Evolutionary conservation across 2,329 filamentous ascomycete species (phyloP).

Genomic region (Hypoxylon sp.): DNA sequence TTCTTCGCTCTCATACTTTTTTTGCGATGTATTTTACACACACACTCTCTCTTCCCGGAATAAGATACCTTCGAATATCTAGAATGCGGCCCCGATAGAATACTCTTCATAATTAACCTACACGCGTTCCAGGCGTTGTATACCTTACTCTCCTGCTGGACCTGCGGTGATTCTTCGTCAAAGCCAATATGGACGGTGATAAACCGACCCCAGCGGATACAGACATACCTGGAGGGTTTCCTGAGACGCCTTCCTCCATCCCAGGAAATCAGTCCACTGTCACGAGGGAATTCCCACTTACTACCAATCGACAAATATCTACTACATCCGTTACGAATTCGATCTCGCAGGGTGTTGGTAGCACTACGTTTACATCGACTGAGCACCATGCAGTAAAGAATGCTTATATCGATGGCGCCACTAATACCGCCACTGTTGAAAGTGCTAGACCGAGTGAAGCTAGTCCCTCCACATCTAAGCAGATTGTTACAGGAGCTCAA

Average conservation of each 20-base stretch:
- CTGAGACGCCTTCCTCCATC: conserved; percentile 50
- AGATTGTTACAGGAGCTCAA: conserved; percentile 10
- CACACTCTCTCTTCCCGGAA: conserved; percentile 8
- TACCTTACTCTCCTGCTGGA: conserved; percentile 3
- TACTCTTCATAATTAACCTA: conserved; percentile 7
- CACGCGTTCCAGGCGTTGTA: conserved; percentile 10
- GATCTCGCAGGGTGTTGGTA: conserved; percentile 1
- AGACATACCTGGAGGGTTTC: conserved; percentile 55
- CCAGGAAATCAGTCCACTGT: conserved; percentile 30
- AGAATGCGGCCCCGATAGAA: conserved; percentile 24
- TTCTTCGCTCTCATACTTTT: neutral
- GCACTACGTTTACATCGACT: conserved; percentile 16
- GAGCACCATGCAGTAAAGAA: conserved; percentile 15
- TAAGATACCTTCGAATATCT: neutral
- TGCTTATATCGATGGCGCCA: conserved; percentile 17
- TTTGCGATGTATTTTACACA: conserved; percentile 22
- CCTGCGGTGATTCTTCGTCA: neutral
- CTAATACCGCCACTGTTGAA: neutral
- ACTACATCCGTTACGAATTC: conserved; percentile 16
- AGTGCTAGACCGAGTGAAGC: conserved; percentile 18
- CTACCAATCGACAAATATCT: conserved; percentile 17
- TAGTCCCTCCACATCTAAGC: conserved; percentile 30
- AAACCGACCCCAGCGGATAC: conserved; percentile 52
- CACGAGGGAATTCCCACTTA: conserved; percentile 30
- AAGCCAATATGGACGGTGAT: conserved; percentile 48